Evolutionary conservation across 306 rosid genomes (phyloP), one percentile per base, ranked within the genome.

Genomic region (Hippophae gyantsensis): DNA sequence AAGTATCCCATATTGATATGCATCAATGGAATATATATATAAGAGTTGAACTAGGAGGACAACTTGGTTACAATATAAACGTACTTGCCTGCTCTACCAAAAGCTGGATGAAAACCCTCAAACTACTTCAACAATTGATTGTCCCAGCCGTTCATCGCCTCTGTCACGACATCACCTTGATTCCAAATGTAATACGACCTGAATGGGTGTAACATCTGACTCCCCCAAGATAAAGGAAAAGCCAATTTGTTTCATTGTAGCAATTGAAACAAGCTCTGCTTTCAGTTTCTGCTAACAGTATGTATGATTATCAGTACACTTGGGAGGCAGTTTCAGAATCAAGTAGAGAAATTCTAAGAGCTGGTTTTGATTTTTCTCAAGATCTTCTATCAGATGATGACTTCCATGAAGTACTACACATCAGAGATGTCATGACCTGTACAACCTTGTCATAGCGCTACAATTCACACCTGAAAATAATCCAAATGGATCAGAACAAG

Each of bases 231-330:
- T 78, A 80, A 73, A 68, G 95, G 65, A 85, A 55, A 73, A 75
- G 81, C 51, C 97, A 92, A 55, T 71, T 58, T 48, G 86, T 74
- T 51, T 76, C 97, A 9, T 40, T 92, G 57, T 87, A 78, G 49
- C 85, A 68, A 69, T 74, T 92, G 80, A 92, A 88, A 80, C 79
- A 71, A 42, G 95, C 99, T 13, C 62, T 92, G 11, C 88, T 85
- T 43, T 85, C 97, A 9, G 86, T 88, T 70, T 88, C 95, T 25
- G 96, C 95, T 40, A 97, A 92, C 10, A 66, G 87, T 68, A 92
- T 92, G 97, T 92, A 86, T 70, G 99, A 88, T 64, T 88, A 92
- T 82, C 96, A 92, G 73, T 95, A 86, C 81, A 92, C 95, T 11
- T 92, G 95, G 99, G 75, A 74, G 58, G 68, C 77, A 5, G 89